Evolutionary conservation across 2,329 filamentous ascomycete species (phyloP).

Genomic region (Xylogone sp.): DNA sequence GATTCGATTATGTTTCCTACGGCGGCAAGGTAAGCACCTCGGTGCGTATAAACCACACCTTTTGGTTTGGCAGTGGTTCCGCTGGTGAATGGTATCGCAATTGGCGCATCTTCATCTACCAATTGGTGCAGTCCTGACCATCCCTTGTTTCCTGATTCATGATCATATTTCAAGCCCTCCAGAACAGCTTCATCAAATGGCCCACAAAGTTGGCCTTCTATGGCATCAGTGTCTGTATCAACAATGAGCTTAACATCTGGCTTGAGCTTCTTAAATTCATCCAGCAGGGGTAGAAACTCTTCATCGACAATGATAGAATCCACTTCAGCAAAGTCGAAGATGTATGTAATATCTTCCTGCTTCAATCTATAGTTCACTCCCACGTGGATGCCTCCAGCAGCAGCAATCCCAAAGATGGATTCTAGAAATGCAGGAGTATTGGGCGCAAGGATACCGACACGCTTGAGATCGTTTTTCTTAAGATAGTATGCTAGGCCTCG

Average conservation of each 20-base stretch:
- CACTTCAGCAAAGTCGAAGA: conserved; percentile 82
- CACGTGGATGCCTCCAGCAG: conserved; percentile 75
- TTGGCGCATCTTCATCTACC: conserved; percentile 71
- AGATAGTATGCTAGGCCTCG: conserved; percentile 86
- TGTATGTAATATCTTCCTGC: conserved; percentile 82
- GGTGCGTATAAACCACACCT: conserved; percentile 87
- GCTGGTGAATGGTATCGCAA: conserved; percentile 90
- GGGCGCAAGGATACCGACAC: conserved; percentile 81
- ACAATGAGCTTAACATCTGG: conserved; percentile 68
- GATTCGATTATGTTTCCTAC: conserved; percentile 86
- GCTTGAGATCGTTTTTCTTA: conserved; percentile 65
- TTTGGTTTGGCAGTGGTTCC: conserved; percentile 91
- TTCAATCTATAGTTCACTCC: conserved; percentile 73
- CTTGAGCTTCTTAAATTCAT: conserved; percentile 57
- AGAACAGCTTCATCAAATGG: conserved; percentile 80
- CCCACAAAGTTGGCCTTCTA: conserved; percentile 68
- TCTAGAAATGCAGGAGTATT: conserved; percentile 96
- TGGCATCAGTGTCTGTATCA: conserved; percentile 77
- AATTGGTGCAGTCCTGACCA: conserved; percentile 72
- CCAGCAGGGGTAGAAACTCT: conserved; percentile 71
- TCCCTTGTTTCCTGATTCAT: conserved; percentile 58
- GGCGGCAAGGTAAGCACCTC: conserved; percentile 80
- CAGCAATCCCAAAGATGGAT: conserved; percentile 81
- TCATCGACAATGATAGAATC: conserved; percentile 84
- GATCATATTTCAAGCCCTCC: conserved; percentile 74